These are phyloP conservation scores for Paragyromitra xinjiangensis DNA, from an alignment of 495 filamentous ascomycete genomes.

Conservation along the genomic window DNA sequence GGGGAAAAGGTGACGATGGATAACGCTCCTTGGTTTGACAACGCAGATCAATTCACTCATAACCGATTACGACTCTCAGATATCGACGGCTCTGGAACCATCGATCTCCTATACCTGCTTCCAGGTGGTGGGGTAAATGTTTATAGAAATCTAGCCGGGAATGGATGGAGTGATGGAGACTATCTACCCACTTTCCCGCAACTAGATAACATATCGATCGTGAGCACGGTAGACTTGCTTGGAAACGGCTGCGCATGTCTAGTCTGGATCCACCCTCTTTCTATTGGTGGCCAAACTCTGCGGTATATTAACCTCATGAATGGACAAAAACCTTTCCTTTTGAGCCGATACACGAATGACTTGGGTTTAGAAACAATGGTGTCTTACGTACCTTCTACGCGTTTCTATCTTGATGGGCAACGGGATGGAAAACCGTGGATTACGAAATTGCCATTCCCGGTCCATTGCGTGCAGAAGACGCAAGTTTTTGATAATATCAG, in stretches of 20 bases:
- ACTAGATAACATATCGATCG: slow-evolving; percentile 19
- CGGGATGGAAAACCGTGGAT: slow-evolving; percentile 55
- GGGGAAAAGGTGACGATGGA: slow-evolving; percentile 58
- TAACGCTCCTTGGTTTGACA: slow-evolving; percentile 50
- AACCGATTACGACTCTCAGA: slow-evolving; percentile 55
- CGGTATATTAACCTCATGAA: slow-evolving; percentile 48
- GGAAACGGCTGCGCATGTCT: slow-evolving; percentile 58
- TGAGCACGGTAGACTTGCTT: slow-evolving; percentile 56
- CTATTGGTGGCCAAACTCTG: neutral
- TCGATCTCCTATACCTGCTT: slow-evolving; percentile 59
- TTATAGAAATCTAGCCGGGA: slow-evolving; percentile 53
- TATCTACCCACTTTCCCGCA: slow-evolving; percentile 30
- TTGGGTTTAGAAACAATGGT: slow-evolving; percentile 52
- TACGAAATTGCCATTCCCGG: slow-evolving; percentile 57
- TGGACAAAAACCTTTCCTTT: slow-evolving; percentile 35
- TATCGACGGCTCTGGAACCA: slow-evolving; percentile 59
- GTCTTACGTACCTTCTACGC: slow-evolving; percentile 55
- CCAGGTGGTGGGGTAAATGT: slow-evolving; percentile 19
- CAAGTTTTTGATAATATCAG: slow-evolving; percentile 50
- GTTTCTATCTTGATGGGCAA: slow-evolving; percentile 57
- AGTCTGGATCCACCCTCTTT: slow-evolving; percentile 31
- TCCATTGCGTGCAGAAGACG: slow-evolving; percentile 49
- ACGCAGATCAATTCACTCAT: slow-evolving; percentile 25
- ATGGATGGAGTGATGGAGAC: slow-evolving; percentile 49
- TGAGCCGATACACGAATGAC: slow-evolving; percentile 29